phyloP scores from a whole-genome alignment of 225 moss, liverwort and hornwort species.

The Straminergon stramineum region DNA sequence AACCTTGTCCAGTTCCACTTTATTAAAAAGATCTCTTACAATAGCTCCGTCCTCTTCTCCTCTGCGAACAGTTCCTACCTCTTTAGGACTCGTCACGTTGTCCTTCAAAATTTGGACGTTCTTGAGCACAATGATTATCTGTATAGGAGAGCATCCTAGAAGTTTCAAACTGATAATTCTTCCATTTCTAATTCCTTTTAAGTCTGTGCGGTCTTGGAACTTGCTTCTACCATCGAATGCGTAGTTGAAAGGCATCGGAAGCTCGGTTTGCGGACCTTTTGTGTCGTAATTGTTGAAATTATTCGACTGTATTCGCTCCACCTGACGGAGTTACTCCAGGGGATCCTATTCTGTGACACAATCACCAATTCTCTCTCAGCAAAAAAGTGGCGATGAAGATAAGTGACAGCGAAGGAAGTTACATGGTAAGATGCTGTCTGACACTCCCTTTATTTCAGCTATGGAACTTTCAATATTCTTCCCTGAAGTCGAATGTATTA shows the following conservation, averaged over 20 bases:
- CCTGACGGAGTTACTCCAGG: neutral
- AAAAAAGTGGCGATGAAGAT: constrained; percentile 23
- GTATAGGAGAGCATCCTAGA: neutral
- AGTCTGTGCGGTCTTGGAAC: neutral
- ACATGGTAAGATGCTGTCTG: constrained; percentile 19
- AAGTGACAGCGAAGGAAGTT: constrained; percentile 27
- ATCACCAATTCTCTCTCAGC: neutral
- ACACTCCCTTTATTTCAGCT: neutral
- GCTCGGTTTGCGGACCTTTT: neutral
- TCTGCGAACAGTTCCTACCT: neutral
- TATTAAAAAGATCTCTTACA: neutral
- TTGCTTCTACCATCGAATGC: neutral
- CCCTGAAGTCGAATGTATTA: neutral
- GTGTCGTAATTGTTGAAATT: neutral
- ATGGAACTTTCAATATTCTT: neutral
- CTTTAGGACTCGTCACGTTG: neutral
- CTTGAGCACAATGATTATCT: neutral
- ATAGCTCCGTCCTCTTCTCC: neutral
- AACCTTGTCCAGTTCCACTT: neutral
- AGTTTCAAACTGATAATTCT: neutral
- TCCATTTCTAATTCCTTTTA: neutral
- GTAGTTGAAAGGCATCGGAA: neutral
- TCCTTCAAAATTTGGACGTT: neutral
- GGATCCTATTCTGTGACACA: neutral
- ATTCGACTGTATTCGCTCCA: neutral